A percentile compares a stretch with the other conserved stretches of the same genome.
Evolutionary conservation across 331 rosid genomes (phyloP).

Genomic region (Acacia concinna): DNA sequence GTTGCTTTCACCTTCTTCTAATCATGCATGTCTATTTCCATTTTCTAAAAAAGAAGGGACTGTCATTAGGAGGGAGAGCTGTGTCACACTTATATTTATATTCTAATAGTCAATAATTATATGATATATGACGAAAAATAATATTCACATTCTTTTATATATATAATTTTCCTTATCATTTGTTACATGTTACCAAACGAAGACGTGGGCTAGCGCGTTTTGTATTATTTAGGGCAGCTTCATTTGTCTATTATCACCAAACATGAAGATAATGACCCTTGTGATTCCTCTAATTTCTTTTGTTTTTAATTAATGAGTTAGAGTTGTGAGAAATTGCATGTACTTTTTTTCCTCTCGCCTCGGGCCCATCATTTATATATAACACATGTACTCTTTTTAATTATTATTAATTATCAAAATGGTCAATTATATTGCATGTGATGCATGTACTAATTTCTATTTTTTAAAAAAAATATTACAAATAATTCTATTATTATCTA

Average conservation of each 20-base stretch:
- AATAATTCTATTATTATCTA: not conserved
- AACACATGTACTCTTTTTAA: not conserved
- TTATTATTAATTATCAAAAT: too few species aligned
- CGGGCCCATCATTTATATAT: too few species aligned
- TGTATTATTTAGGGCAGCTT: not conserved
- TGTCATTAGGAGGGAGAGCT: not conserved
- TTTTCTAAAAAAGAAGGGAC: not conserved
- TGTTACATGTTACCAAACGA: not conserved
- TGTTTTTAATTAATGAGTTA: not conserved
- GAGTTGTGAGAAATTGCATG: not conserved
- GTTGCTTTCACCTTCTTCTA: not conserved
- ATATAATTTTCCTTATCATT: not conserved
- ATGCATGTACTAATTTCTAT: not conserved
- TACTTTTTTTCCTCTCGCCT: too few species aligned
- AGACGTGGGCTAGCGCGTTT: not conserved
- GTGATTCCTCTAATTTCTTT: not conserved
- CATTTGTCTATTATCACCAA: not conserved
- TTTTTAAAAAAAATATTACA: not conserved
- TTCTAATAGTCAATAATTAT: too few species aligned
- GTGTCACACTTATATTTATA: not conserved
- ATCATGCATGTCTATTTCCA: not conserved
- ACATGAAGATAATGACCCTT: not conserved
- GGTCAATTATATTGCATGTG: not conserved
- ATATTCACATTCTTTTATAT: not conserved
- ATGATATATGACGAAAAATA: not conserved